Conservation (phyloP, 768 basidiomycete genomes). For the Macrolepiota fuliginosa region DNA sequence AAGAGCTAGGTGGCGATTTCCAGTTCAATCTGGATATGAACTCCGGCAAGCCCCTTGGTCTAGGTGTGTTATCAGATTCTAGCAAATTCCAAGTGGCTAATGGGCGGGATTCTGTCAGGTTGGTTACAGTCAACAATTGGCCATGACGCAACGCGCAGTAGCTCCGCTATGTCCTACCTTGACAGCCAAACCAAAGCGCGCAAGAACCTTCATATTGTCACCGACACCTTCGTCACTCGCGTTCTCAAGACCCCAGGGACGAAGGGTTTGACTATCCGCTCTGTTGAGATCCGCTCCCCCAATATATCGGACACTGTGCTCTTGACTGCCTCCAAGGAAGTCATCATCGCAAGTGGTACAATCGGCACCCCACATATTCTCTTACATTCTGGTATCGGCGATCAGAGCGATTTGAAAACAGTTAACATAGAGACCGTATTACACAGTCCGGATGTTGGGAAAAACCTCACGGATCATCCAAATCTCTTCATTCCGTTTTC, state of each 20-base stretch:
- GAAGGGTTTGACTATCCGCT: conserved; percentile 3
- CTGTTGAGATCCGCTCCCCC: conserved; percentile 9
- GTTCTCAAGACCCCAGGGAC: background rate
- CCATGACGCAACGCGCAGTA: conserved; percentile 18
- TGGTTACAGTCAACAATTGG: conserved; percentile 23
- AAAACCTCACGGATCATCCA: conserved; percentile 26
- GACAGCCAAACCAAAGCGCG: conserved; percentile 19
- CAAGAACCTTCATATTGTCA: conserved; percentile 6
- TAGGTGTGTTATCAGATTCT: background rate
- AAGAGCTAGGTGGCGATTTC: too few relatives aligned
- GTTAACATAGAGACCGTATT: conserved; percentile 22
- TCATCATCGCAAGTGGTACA: conserved; percentile 12
- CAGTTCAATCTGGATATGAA: conserved; percentile 14
- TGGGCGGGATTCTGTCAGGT: conserved; percentile 4
- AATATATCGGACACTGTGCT: background rate
- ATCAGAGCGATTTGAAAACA: conserved; percentile 11
- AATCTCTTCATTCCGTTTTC: background rate
- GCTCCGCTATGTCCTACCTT: conserved; percentile 16
- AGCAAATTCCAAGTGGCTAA: background rate
- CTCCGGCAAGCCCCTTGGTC: conserved; percentile 12
- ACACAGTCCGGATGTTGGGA: conserved; percentile 26
- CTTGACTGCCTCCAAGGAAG: conserved; percentile 21
- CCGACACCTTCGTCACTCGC: too few relatives aligned
- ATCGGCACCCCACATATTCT: too few relatives aligned
- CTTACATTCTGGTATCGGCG: background rate